Evolutionary conservation across 2,329 filamentous ascomycete species (phyloP).

Genomic region (Microsporum audouinii): DNA sequence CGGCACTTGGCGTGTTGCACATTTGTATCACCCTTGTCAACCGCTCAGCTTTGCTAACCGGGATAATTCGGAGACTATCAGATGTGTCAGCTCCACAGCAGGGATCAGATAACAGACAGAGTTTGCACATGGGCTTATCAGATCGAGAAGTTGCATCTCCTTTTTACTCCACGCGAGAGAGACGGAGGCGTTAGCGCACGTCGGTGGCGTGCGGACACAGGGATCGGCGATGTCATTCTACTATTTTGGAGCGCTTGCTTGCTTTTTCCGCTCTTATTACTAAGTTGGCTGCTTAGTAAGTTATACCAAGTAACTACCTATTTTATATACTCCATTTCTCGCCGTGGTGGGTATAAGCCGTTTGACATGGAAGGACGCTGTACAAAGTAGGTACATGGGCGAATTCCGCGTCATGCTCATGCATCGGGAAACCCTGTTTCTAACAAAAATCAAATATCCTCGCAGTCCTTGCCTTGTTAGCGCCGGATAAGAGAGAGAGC

Average conservation of each 20-base stretch:
- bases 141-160: not conserved
- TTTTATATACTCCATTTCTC: not conserved
- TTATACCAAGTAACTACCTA: not conserved
- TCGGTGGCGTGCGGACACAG: not conserved
- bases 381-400: not conserved
- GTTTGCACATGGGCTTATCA: slow-evolving; percentile 1
- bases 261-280: not conserved
- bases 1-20: not conserved
- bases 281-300: not conserved
- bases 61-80: not conserved
- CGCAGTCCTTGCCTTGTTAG: not conserved
- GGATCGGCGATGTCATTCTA: not conserved
- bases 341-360: not conserved
- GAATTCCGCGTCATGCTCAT: not conserved
- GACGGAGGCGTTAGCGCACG: not conserved
- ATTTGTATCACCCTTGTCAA: not conserved
- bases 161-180: not conserved
- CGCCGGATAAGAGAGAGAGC: not conserved
- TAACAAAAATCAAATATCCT: not conserved
- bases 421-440: not conserved
- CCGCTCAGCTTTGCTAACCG: not conserved
- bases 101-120: not conserved
- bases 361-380: not conserved
- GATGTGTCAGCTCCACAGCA: not conserved
- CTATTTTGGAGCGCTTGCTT: not conserved